These are phyloP conservation scores for Neofusicoccum umdonicola DNA, from an alignment of 2,329 filamentous ascomycete species.

Conservation along the genomic window DNA sequence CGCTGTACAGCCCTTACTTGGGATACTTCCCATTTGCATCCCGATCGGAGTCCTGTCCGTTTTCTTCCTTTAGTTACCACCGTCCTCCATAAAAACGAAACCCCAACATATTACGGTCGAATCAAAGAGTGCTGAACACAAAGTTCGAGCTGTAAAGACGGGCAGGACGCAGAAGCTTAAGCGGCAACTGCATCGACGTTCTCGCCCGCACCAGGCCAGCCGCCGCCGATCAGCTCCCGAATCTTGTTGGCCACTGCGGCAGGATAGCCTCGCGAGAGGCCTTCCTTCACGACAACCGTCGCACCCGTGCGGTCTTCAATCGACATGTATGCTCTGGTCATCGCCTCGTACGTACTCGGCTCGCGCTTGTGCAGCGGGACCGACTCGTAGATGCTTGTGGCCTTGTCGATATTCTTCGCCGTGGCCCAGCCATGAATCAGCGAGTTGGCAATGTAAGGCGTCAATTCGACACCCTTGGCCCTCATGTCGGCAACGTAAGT, in stretches of 20 bases:
- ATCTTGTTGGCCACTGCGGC: slow-evolving; percentile 91
- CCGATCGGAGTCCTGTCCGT: neutral
- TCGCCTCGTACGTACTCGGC: slow-evolving; percentile 97
- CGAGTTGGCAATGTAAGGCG: slow-evolving; percentile 97
- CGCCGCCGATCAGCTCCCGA: slow-evolving; percentile 69
- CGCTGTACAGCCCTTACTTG: neutral
- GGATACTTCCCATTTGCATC: neutral
- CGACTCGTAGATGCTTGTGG: slow-evolving; percentile 74
- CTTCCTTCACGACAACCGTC: slow-evolving; percentile 79
- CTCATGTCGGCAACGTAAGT: slow-evolving; percentile 74
- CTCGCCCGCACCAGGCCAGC: slow-evolving; percentile 23
- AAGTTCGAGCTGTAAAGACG: neutral
- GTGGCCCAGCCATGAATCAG: slow-evolving; percentile 95
- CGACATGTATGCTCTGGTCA: slow-evolving; percentile 89
- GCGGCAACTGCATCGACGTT: neutral
- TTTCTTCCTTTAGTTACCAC: neutral
- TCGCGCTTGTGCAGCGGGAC: slow-evolving; percentile 78
- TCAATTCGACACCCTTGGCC: slow-evolving; percentile 72
- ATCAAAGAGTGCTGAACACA: neutral
- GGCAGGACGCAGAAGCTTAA: neutral
- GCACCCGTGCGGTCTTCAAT: slow-evolving; percentile 77
- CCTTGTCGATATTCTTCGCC: slow-evolving; percentile 75
- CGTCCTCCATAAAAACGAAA: neutral
- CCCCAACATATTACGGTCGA: neutral
- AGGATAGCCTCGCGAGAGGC: slow-evolving; percentile 86